phyloP scores from a whole-genome alignment of 2,329 filamentous ascomycete genomes.

The Nemania sp. region DNA sequence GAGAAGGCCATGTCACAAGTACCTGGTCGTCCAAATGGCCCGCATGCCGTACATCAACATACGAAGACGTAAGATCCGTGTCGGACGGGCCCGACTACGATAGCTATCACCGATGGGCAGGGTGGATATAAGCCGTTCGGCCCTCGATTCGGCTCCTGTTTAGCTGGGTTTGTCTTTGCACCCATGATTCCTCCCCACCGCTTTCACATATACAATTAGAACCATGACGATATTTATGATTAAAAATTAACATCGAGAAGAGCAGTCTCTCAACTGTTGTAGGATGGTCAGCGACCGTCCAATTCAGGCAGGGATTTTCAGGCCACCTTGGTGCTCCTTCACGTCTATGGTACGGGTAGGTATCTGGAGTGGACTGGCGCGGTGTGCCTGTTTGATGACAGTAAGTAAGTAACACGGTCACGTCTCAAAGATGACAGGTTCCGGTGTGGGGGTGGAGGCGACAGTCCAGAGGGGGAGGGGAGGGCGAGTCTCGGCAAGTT shows the following conservation, averaged over 20 bases:
- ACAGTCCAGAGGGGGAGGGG: slow-evolving; percentile 3
- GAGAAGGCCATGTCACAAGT: slow-evolving; percentile 1
- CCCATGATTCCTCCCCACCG: not conserved
- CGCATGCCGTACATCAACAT: slow-evolving; percentile 11
- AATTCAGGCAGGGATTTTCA: slow-evolving; percentile 11
- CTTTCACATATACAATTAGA: not conserved
- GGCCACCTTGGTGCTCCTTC: not conserved
- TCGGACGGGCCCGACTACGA: not conserved
- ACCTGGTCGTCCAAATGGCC: slow-evolving; percentile 14
- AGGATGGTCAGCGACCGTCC: slow-evolving; percentile 6
- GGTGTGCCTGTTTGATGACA: not conserved
- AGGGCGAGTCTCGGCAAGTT: not conserved
- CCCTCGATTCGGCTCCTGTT: not conserved
- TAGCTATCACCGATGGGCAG: not conserved
- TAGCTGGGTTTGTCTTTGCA: not conserved
- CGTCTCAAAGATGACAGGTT: slow-evolving; percentile 16
- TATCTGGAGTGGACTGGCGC: not conserved
- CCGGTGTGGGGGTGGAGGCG: slow-evolving; percentile 16
- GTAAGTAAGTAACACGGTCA: not conserved
- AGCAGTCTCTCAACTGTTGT: not conserved
- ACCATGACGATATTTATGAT: not conserved
- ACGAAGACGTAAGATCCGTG: slow-evolving; percentile 3
- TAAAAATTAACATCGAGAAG: not conserved
- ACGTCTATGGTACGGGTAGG: not conserved
- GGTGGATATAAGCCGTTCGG: not conserved